Conservation (phyloP, 1,284 basidiomycete species). For the Porogramme epimiltina region DNA sequence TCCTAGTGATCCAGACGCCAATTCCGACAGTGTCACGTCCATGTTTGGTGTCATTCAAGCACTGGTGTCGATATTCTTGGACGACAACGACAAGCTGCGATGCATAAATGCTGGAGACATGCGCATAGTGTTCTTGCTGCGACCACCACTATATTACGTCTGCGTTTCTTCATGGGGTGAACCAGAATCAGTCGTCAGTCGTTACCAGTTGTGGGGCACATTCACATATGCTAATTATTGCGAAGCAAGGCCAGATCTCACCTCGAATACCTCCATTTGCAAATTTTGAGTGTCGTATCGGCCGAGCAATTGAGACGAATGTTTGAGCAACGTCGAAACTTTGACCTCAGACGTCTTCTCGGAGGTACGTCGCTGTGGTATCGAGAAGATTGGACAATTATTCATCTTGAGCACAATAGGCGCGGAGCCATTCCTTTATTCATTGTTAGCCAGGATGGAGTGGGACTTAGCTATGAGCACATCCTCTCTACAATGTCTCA, state of each 20-base stretch:
- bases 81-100: conserved; percentile 82
- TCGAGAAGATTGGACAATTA: background rate
- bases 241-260: conserved; percentile 87
- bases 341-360: conserved; percentile 85
- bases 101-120: conserved; percentile 76
- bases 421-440: conserved; percentile 79
- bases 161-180: conserved; percentile 92
- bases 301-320: conserved; percentile 82
- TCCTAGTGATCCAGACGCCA: conserved; percentile 40
- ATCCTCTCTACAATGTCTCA: conserved; percentile 81
- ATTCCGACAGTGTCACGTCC: conserved; percentile 70
- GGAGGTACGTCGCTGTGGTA: conserved; percentile 54
- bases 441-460: conserved; percentile 72
- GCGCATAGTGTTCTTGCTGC: conserved; percentile 84
- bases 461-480: conserved; percentile 80
- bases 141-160: conserved; percentile 89
- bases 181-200: conserved; percentile 88
- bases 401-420: too few relatives aligned
- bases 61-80: conserved; percentile 88
- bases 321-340: conserved; percentile 89
- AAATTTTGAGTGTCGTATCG: conserved; percentile 90
- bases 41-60: conserved; percentile 94
- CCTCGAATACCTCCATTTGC: conserved; percentile 92
- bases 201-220: background rate
- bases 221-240: conserved; percentile 34